phyloP scores from a whole-genome alignment of 2,329 filamentous ascomycete genomes.

The Alternaria sp. region DNA sequence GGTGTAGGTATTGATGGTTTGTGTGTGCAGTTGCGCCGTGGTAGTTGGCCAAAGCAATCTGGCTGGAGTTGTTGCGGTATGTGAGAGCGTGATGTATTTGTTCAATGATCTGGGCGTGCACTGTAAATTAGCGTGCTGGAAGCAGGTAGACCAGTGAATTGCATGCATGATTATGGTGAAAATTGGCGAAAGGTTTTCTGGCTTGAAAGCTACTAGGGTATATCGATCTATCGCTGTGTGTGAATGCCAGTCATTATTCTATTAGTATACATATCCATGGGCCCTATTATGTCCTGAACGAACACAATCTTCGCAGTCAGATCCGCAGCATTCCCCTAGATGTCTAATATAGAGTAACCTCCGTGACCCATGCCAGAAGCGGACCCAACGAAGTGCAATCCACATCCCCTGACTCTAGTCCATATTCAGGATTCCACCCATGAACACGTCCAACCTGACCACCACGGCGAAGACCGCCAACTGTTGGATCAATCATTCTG shows the following conservation, averaged over 20 bases:
- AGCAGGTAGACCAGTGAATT: not conserved
- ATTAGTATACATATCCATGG: not conserved
- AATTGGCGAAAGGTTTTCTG: not conserved
- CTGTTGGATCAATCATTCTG: not conserved
- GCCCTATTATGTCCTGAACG: not conserved
- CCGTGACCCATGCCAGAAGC: not conserved
- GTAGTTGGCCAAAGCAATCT: not conserved
- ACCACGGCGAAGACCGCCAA: not conserved
- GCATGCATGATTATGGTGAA: not conserved
- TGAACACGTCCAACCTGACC: not conserved
- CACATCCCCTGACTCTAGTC: not conserved
- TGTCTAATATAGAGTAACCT: not conserved
- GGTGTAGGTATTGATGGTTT: fast-evolving
- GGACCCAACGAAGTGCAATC: not conserved
- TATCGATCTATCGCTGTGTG: not conserved
- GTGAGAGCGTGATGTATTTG: not conserved
- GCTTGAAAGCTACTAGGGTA: not conserved
- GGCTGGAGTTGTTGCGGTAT: not conserved
- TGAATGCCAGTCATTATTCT: not conserved
- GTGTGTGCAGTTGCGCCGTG: not conserved
- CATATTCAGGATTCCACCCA: not conserved
- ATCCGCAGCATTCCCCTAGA: not conserved
- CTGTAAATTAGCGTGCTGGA: not conserved
- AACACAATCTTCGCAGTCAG: not conserved
- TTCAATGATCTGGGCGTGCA: not conserved